A percentile compares a stretch with the other conserved stretches of the same genome.
These are phyloP conservation scores for Fusarium sp. DNA, from an alignment of 2,329 filamentous ascomycete genomes.

Conservation along the genomic window DNA sequence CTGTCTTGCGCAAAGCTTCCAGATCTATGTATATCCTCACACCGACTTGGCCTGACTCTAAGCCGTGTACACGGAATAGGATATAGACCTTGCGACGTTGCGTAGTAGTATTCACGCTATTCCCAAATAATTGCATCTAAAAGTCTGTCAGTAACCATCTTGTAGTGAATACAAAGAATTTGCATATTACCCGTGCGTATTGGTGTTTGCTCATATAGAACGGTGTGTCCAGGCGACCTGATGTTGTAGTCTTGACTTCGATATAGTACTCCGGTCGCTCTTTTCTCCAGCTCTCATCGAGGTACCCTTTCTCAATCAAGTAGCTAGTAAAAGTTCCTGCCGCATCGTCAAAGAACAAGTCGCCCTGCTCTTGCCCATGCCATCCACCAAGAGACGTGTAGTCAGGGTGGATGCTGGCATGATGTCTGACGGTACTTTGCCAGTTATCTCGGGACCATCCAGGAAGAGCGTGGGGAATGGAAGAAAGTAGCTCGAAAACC, in stretches of 20 bases:
- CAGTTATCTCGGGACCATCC: constrained; percentile 1
- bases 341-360: background rate
- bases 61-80: accelerated
- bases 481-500: background rate
- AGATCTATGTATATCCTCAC: background rate
- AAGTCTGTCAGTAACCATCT: background rate
- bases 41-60: background rate
- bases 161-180: accelerated
- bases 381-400: background rate
- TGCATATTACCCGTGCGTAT: background rate
- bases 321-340: background rate
- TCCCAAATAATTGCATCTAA: background rate
- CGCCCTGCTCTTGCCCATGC: background rate
- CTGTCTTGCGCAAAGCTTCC: background rate
- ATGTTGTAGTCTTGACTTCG: constrained; percentile 1
- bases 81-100: background rate
- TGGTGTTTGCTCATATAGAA: constrained; percentile 1
- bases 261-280: background rate
- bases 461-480: accelerated
- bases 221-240: background rate
- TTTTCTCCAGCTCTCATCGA: background rate
- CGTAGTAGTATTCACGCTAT: accelerated
- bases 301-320: background rate
- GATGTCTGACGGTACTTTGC: constrained; percentile 1
- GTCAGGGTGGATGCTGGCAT: background rate